Conservation (phyloP, 2,329 filamentous ascomycete genomes). For the Cercospora sojina region DNA sequence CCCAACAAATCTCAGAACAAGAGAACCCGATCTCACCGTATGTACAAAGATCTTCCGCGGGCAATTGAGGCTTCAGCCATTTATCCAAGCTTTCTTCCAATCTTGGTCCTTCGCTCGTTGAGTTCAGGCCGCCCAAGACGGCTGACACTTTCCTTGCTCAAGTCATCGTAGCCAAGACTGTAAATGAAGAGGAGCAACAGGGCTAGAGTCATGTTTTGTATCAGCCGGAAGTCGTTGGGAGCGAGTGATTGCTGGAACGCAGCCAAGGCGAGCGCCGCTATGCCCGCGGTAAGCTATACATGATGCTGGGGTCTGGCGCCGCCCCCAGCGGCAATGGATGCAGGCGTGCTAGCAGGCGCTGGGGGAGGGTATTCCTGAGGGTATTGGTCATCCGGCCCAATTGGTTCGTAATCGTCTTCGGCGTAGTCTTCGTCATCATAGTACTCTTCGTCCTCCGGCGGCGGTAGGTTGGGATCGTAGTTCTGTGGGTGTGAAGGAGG, state of each 20-base stretch:
- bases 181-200: background rate
- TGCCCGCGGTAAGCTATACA: slow-evolving; percentile 26
- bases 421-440: slow-evolving; percentile 36
- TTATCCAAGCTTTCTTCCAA: slow-evolving; percentile 3
- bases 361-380: slow-evolving; percentile 30
- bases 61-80: slow-evolving; percentile 9
- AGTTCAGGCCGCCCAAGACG: background rate
- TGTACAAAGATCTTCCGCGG: slow-evolving; percentile 24
- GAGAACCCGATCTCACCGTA: slow-evolving; percentile 17
- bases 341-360: slow-evolving; percentile 25
- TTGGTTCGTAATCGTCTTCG: slow-evolving; percentile 33
- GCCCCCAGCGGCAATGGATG: slow-evolving; percentile 19
- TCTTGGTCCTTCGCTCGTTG: background rate
- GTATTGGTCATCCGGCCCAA: slow-evolving; percentile 29
- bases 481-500: slow-evolving; percentile 24
- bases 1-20: slow-evolving; percentile 13
- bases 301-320: slow-evolving; percentile 17
- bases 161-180: background rate
- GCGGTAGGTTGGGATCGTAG: slow-evolving; percentile 35
- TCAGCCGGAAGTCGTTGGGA: background rate
- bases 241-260: slow-evolving; percentile 1
- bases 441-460: slow-evolving; percentile 35
- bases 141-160: background rate
- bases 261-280: slow-evolving; percentile 17
- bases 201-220: background rate